Percentiles rank a stretch among this genome's conserved stretches.
Evolutionary conservation across 352 stramenopile species (phyloP).

Genomic region (Pythium biforme): DNA sequence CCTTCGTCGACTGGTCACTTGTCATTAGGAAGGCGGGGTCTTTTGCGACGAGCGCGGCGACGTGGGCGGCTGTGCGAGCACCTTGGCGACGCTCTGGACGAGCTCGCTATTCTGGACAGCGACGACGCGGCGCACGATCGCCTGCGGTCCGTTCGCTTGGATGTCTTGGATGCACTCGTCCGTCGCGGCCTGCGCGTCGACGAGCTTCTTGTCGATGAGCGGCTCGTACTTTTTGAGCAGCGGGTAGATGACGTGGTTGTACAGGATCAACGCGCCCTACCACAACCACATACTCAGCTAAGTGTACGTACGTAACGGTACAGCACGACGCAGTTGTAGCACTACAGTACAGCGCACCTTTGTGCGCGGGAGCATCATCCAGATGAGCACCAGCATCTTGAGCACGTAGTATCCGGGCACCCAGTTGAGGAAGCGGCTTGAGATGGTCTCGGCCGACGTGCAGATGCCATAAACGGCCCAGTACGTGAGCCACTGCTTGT

Average conservation of each 20-base stretch:
- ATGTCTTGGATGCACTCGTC: conserved; percentile 53
- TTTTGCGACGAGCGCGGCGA: conserved; percentile 8
- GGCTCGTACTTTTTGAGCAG: conserved; percentile 75
- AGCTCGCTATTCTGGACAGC: conserved; percentile 52
- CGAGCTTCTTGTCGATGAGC: conserved; percentile 61
- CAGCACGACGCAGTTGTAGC: too few relatives aligned
- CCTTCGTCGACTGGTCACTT: too few relatives aligned
- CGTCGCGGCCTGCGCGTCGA: conserved; percentile 41
- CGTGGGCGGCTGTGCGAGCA: conserved; percentile 25
- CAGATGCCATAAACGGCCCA: conserved; percentile 96
- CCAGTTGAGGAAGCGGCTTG: conserved; percentile 46
- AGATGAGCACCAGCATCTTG: conserved; percentile 95
- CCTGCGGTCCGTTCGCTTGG: conserved; percentile 44
- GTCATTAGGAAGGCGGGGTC: too few relatives aligned
- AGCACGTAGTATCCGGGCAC: conserved; percentile 95
- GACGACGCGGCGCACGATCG: conserved; percentile 45
- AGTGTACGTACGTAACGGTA: too few relatives aligned
- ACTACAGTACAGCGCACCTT: too few relatives aligned
- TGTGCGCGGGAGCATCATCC: conserved; percentile 94
- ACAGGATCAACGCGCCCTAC: conserved; percentile 66
- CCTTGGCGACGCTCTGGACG: conserved; percentile 46
- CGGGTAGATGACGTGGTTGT: conserved; percentile 53
- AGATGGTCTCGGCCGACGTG: conserved; percentile 87
- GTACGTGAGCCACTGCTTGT: conserved; percentile 93
- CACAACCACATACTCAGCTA: neutral